Percentiles rank a stretch among this genome's conserved stretches.
phyloP scores from a whole-genome alignment of 176 grass and related monocot genomes.

The Oryza meridionalis region DNA sequence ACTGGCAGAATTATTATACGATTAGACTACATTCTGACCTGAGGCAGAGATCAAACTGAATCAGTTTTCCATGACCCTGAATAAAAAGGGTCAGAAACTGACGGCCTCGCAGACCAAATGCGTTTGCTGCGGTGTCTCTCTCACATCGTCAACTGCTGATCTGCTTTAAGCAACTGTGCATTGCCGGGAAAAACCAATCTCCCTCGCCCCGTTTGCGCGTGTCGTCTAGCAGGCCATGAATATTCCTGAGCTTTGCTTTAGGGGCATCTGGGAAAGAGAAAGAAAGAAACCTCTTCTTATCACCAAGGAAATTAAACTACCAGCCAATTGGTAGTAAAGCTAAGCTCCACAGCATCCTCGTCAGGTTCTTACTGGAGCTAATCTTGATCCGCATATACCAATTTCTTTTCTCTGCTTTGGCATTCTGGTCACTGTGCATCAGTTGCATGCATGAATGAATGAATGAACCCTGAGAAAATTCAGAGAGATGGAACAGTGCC shows the following conservation, averaged over 20 bases:
- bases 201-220: slow-evolving; percentile 25
- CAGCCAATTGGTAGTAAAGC: not conserved
- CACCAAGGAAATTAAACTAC: slow-evolving; percentile 26
- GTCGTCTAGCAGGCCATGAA: slow-evolving; percentile 52
- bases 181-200: slow-evolving; percentile 11
- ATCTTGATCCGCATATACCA: slow-evolving; percentile 24
- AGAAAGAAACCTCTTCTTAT: slow-evolving; percentile 26
- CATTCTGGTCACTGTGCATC: slow-evolving; percentile 3
- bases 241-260: slow-evolving; percentile 46
- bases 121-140: slow-evolving; percentile 46
- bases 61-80: not conserved
- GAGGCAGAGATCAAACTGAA: slow-evolving; percentile 27
- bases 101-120: not conserved
- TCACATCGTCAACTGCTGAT: slow-evolving; percentile 36
- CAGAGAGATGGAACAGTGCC: not conserved
- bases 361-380: slow-evolving; percentile 42
- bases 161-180: slow-evolving; percentile 34
- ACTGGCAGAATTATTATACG: not conserved
- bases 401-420: slow-evolving; percentile 11
- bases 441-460: not conserved
- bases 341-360: slow-evolving; percentile 34
- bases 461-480: not conserved
- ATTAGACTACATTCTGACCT: slow-evolving; percentile 35
- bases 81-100: slow-evolving; percentile 11
- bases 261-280: slow-evolving; percentile 41